A percentile compares a stretch with the other conserved stretches of the same genome.
Conservation (phyloP, 2,329 filamentous ascomycete genomes). For the Fonsecaea multimorphosa region DNA sequence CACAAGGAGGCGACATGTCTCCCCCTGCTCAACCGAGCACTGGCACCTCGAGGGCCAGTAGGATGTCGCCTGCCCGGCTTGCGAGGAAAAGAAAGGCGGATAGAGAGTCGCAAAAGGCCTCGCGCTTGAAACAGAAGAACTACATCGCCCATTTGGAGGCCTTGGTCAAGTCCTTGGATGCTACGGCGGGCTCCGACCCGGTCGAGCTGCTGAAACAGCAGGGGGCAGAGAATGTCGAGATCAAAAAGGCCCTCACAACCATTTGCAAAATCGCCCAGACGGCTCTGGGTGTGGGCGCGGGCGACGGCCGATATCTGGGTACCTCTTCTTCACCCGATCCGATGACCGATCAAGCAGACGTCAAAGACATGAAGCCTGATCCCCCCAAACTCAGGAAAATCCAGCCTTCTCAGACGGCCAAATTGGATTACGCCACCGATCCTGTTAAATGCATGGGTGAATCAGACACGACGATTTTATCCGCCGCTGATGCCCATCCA, state of each 20-base stretch:
- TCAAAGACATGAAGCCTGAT: conserved; percentile 2
- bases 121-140: conserved; percentile 16
- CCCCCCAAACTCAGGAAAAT: background rate
- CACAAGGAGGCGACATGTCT: background rate
- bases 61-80: conserved; percentile 2
- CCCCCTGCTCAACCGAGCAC: background rate
- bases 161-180: conserved; percentile 6
- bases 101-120: conserved; percentile 17
- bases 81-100: conserved; percentile 8
- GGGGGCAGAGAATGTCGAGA: conserved; percentile 11
- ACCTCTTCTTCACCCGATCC: conserved; percentile 1
- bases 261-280: conserved; percentile 12
- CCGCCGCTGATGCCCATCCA: background rate
- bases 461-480: background rate
- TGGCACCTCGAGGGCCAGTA: background rate
- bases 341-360: background rate
- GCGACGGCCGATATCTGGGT: background rate
- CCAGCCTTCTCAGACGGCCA: background rate
- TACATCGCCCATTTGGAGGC: conserved; percentile 13
- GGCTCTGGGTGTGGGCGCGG: background rate
- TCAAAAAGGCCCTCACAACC: conserved; percentile 4
- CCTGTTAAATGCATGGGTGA: background rate
- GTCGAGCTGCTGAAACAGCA: conserved; percentile 9
- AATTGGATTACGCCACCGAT: background rate
- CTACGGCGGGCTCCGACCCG: conserved; percentile 1